Base-by-base conservation (phyloP, 441 rosid species). In the Melastoma candidum region DNA sequence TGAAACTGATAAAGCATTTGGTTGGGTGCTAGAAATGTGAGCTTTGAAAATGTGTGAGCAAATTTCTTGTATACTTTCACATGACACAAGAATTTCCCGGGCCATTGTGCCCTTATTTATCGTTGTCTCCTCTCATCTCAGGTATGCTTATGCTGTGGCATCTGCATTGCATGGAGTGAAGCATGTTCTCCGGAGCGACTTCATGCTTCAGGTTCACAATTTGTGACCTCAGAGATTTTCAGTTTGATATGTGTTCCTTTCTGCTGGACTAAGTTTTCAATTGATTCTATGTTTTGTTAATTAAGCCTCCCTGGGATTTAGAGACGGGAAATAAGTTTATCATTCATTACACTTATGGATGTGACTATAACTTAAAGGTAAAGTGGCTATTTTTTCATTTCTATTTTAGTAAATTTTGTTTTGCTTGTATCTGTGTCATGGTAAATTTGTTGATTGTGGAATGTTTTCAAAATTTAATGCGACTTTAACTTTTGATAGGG, bases 11-110 rank as follows among this genome's bases (percentile, higher is more conserved):
- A 76, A 83, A 63, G 57, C 77, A 46, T 80, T 83, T 68, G 90
- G 90, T 67, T 83, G 90, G 90, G 86, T 83, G 26, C 56, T 80
- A 48, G 90, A 83, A 74, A 83, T 80, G 90, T 80, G 63, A 76
- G 81, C 47, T 53, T 22, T 4, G 4, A 32, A 26, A 12, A 61
- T 57, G 54, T 53, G 44, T 46, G 44, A 47, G 46, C 44, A 45
- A 46, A 50, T n/a, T 27, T 14, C 8, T 29, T 46, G 45, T 17
- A 61, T 5, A 7, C 57, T 41, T 53, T 57, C 48, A 65, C 26
- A 47, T 52, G 51, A 53, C 57, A 51, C 25, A 29, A 25, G 39
- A 26, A 52, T 32, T 52, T n/a, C 43, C 32, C 11, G 12, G 39
- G 39, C 12, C 22, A 17, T 17, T 17, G 22, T 17, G 22, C 2